These are phyloP conservation scores for Monoraphidium neglectum DNA, from an alignment of 139 green algal species.

Conservation along the genomic window DNA sequence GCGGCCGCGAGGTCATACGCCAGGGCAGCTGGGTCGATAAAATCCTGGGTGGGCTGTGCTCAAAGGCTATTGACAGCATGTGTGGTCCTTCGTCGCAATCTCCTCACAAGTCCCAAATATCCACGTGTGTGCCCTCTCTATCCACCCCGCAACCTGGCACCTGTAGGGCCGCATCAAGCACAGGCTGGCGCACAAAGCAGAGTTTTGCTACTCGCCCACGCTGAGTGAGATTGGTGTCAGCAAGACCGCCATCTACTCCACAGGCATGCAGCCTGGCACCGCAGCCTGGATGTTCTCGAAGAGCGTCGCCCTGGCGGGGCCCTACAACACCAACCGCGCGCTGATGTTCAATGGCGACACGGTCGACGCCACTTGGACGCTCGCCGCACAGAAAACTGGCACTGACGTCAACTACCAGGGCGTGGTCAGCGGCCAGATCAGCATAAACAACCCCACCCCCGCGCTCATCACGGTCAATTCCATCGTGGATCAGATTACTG, in stretches of 20 bases:
- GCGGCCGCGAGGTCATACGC: too few relatives aligned
- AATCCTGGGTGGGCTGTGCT: too few relatives aligned
- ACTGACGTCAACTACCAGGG: constrained; percentile 27
- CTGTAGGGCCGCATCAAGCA: too few relatives aligned
- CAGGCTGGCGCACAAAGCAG: neutral
- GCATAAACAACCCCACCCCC: constrained; percentile 20
- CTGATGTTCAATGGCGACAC: constrained; percentile 24
- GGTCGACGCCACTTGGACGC: constrained; percentile 19
- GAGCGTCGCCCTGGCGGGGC: constrained; percentile 2
- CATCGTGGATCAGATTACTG: constrained; percentile 13
- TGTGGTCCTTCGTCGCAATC: too few relatives aligned
- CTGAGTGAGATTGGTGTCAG: constrained; percentile 19
- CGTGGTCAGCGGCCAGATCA: constrained; percentile 18
- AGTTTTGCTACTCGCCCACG: constrained; percentile 28
- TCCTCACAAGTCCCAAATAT: too few relatives aligned
- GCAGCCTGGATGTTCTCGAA: constrained; percentile 30
- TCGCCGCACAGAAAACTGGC: constrained; percentile 21
- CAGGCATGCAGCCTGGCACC: constrained; percentile 22
- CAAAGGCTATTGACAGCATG: too few relatives aligned
- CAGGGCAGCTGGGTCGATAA: too few relatives aligned
- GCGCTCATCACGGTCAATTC: constrained; percentile 7
- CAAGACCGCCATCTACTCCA: constrained; percentile 29
- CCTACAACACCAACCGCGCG: constrained; percentile 17
- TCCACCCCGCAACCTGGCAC: too few relatives aligned
- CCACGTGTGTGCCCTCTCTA: too few relatives aligned